These are phyloP conservation scores for Syzygium grande DNA, from an alignment of 345 rosid species.

Conservation along the genomic window DNA sequence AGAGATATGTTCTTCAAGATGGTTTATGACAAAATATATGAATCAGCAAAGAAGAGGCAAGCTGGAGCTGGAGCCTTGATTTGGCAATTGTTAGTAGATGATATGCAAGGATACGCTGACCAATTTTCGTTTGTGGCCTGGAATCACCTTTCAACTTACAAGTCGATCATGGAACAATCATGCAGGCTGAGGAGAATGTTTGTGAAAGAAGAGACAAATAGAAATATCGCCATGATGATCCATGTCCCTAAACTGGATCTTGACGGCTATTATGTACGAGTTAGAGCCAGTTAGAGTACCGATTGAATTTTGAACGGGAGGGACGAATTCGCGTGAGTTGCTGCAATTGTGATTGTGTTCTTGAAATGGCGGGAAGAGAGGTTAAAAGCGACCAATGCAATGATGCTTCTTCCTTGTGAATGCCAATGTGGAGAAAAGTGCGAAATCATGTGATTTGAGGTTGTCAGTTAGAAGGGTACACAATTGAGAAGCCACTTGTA, in stretches of 20 bases:
- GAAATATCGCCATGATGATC: not conserved
- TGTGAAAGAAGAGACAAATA: not conserved
- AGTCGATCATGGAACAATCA: constrained; percentile 25
- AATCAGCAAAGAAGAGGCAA: constrained; percentile 20
- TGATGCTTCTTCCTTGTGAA: not conserved
- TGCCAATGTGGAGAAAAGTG: not conserved
- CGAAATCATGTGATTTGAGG: not conserved
- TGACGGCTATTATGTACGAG: not conserved
- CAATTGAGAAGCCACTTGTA: not conserved
- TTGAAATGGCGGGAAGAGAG: not conserved
- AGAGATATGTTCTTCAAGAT: constrained; percentile 16
- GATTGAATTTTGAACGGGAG: not conserved
- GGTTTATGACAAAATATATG: constrained; percentile 19
- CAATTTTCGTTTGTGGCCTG: constrained; percentile 19
- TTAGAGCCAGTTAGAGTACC: not conserved
- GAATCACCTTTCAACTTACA: constrained; percentile 25
- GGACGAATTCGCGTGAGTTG: not conserved
- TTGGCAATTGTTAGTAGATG: constrained; percentile 32
- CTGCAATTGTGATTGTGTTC: not conserved
- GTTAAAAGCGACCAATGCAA: not conserved
- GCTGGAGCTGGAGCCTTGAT: constrained; percentile 34
- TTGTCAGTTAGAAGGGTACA: not conserved
- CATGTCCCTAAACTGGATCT: not conserved
- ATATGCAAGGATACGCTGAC: constrained; percentile 17
- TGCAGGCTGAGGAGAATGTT: constrained; percentile 12